These are phyloP conservation scores for Mycena rebaudengoi DNA, from an alignment of 768 basidiomycete genomes.

Conservation along the genomic window DNA sequence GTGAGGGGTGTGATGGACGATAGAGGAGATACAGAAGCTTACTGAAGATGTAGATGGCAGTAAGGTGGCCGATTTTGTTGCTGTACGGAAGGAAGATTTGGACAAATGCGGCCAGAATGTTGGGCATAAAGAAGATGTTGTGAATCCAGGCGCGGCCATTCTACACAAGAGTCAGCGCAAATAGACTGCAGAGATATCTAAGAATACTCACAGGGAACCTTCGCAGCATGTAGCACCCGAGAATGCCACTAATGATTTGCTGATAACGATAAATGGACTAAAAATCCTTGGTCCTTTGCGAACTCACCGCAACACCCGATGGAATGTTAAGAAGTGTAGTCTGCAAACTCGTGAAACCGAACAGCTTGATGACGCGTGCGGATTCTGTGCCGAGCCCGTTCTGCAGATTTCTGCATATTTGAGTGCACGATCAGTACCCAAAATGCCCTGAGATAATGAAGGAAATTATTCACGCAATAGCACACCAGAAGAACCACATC, in stretches of 20 bases:
- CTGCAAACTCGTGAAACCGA: background rate
- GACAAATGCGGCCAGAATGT: background rate
- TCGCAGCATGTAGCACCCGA: background rate
- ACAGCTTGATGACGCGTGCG: background rate
- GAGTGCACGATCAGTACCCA: background rate
- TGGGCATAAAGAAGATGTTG: background rate
- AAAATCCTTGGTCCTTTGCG: background rate
- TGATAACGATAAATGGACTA: background rate
- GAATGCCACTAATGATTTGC: background rate
- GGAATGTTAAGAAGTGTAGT: background rate
- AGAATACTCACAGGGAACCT: background rate
- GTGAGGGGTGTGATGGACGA: background rate
- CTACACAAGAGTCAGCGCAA: background rate
- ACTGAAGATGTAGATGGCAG: background rate
- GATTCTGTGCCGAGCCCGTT: background rate
- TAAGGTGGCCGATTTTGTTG: background rate
- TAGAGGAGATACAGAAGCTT: background rate
- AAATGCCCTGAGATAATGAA: background rate
- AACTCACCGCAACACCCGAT: background rate
- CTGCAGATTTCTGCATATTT: background rate
- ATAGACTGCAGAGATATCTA: background rate
- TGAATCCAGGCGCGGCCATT: background rate
- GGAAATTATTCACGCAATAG: background rate
- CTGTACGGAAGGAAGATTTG: background rate
- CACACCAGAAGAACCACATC: background rate